Percentiles rank a stretch among this genome's conserved stretches.
These are phyloP conservation scores for Prosopis cineraria DNA, from an alignment of 306 rosid genomes.

Conservation along the genomic window DNA sequence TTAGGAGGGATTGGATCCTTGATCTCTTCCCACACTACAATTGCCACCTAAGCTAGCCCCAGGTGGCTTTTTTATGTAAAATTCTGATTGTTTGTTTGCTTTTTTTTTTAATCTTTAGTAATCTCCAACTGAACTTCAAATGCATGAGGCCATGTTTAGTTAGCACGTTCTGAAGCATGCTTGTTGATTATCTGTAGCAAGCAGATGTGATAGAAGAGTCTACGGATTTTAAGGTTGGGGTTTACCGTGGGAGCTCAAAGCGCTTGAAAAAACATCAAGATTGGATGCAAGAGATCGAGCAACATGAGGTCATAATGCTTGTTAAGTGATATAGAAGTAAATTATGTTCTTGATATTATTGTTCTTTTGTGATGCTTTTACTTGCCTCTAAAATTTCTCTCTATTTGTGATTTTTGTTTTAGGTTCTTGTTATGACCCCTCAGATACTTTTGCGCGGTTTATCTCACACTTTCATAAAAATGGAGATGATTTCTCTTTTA, in stretches of 20 bases:
- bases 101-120: slow-evolving; percentile 13
- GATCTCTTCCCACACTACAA: not conserved
- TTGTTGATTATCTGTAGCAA: slow-evolving; percentile 60
- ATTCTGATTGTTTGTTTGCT: slow-evolving; percentile 15
- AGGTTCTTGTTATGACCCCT: slow-evolving; percentile 98
- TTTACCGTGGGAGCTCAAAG: slow-evolving; percentile 67
- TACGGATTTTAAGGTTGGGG: slow-evolving; percentile 72
- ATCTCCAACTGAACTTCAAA: slow-evolving; percentile 17
- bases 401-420: slow-evolving; percentile 31
- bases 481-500: slow-evolving; percentile 80
- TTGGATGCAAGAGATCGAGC: slow-evolving; percentile 72
- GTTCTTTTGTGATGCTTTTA: slow-evolving; percentile 3
- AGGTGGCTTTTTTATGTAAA: not conserved
- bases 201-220: slow-evolving; percentile 78
- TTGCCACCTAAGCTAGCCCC: not conserved
- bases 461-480: slow-evolving; percentile 75
- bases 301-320: slow-evolving; percentile 66
- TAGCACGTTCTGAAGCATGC: slow-evolving; percentile 27
- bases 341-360: slow-evolving; percentile 8
- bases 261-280: slow-evolving; percentile 56
- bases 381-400: slow-evolving; percentile 27
- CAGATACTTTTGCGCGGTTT: slow-evolving; percentile 64
- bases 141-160: slow-evolving; percentile 1
- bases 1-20: not conserved
- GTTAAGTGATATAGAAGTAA: slow-evolving; percentile 27